Base-by-base conservation (phyloP, 805 yeast species). In the Kluyveromyces lactis region DNA sequence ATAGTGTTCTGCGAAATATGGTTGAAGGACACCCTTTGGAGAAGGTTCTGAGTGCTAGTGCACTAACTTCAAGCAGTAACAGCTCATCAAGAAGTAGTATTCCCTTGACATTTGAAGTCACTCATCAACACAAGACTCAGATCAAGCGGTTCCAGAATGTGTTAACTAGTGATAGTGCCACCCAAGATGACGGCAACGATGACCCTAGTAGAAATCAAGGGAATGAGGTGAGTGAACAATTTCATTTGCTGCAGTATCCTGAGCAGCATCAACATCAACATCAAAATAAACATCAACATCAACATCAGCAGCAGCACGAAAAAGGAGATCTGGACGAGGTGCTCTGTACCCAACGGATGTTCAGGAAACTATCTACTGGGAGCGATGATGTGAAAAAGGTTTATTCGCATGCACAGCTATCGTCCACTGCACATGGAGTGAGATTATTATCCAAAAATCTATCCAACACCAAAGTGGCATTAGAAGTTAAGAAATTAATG, bases 341-440 rank as follows among this genome's bases (percentile, higher is more conserved):
- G 12, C 9, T 34, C 9, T 13, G 38, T 10, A 39, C 45, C 15
- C 40, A 42, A 29, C 15, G 39, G 26, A 39, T 39, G 38, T 39
- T 42, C 15, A 39, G 45, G 24, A 36, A 39, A 26, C 47, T 57
- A 4, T 49, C 60, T 2, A 44, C 46, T 32, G 47, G 55, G 10
- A 48, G 55, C 18, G 73, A 66, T 28, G 75, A 73, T 33, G 57
- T 79, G 37, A 68, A 71, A 42, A 66, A 73, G 2, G 83, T 77
- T 26, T 71, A 71, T 40, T 76, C 86, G 1, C 92, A 84, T 59
- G 79, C 84, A 7, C 82, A 81, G 51, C 63, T 82, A 49, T 85
- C 87, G 2, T 81, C 83, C 45, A 81, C 90, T 7, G 92, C 87
- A 3, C 81, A 82, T 55, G 87, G 86, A 2, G 89, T 84, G 5